phyloP scores from a whole-genome alignment of 2,329 filamentous ascomycete genomes.

The Grosmannia clavigera region DNA sequence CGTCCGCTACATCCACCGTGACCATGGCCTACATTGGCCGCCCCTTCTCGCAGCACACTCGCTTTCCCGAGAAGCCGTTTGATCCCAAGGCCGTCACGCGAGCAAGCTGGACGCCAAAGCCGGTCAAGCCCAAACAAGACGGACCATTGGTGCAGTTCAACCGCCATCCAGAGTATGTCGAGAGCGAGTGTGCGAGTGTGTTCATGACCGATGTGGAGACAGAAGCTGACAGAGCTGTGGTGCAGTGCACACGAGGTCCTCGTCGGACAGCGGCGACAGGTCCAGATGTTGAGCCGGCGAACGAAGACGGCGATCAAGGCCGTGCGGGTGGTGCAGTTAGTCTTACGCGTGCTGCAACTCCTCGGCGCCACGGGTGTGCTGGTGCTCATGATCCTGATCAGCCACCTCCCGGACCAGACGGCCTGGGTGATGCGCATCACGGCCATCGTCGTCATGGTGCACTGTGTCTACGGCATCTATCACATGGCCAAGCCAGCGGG shows the following conservation, averaged over 20 bases:
- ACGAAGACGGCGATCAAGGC: constrained; percentile 62
- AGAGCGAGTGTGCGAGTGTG: background rate
- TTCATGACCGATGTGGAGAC: background rate
- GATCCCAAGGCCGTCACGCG: constrained; percentile 79
- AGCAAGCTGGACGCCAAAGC: constrained; percentile 58
- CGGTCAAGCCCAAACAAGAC: constrained; percentile 50
- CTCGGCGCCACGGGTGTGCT: constrained; percentile 59
- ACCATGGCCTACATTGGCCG: constrained; percentile 10
- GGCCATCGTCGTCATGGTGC: constrained; percentile 59
- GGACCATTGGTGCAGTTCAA: constrained; percentile 77
- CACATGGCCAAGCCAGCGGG: constrained; percentile 62
- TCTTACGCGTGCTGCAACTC: constrained; percentile 53
- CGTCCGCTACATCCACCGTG: background rate
- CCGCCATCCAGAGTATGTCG: constrained; percentile 67
- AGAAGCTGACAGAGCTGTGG: background rate
- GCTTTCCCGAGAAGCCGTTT: constrained; percentile 47
- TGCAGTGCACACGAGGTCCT: constrained; percentile 49
- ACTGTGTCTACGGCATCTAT: constrained; percentile 67
- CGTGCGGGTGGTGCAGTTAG: constrained; percentile 56
- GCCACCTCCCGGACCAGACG: constrained; percentile 48
- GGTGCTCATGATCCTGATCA: constrained; percentile 65
- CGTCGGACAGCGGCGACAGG: constrained; percentile 46
- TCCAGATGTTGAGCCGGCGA: constrained; percentile 53
- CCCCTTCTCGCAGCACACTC: constrained; percentile 49
- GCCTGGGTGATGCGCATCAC: constrained; percentile 68